Evolutionary conservation across 2,329 filamentous ascomycete genomes (phyloP), one percentile per base, ranked within the genome.

Genomic region (Epichloe uncinata): DNA sequence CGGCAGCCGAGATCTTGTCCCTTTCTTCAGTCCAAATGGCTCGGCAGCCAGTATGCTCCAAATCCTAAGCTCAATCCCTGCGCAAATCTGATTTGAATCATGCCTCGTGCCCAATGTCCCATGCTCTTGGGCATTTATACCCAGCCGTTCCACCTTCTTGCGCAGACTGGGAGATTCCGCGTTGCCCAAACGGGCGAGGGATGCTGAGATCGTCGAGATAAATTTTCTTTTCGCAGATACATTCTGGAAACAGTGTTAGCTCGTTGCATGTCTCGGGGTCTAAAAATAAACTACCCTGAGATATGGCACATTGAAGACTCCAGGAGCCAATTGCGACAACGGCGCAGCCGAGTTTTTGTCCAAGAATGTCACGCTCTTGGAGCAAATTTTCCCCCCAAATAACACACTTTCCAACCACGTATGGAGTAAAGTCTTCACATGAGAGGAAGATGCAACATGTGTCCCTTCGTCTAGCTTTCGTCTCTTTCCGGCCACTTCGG

Each of bases 291-390:
- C 36, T 57, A 68, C 68, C 54, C 61, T 60, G 12, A 69, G 56
- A 55, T 68, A 67, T 15, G 58, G 54, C 26, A 64, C 55, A 46
- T 68, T 55, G 30, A 70, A 69, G 15, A 69, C 64, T 15, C 63
- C 63, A 0, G 68, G 68, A 4, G 59, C 58, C 5, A 69, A 43
- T 3, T 50, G 51, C 2, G 54, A 53, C 9, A 70, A 55, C 7
- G 62, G 57, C 12, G 54, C 53, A 3, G 54, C 41, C 15, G 53
- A 41, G 11, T 42, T 55, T n/a, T 50, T 51, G 2, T 55, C 50
- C 5, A 50, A 16, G 1, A 60, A 48, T 42, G 49, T 52, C 5
- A 66, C 51, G 1, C 56, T 57, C 37, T 52, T 56, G 9, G 55
- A 55, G 30, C 49, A 57, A 42, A 54, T 59, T 3, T 43, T 52